Evolutionary conservation across 2,329 filamentous ascomycete genomes (phyloP).

Genomic region (Trichoderma breve): DNA sequence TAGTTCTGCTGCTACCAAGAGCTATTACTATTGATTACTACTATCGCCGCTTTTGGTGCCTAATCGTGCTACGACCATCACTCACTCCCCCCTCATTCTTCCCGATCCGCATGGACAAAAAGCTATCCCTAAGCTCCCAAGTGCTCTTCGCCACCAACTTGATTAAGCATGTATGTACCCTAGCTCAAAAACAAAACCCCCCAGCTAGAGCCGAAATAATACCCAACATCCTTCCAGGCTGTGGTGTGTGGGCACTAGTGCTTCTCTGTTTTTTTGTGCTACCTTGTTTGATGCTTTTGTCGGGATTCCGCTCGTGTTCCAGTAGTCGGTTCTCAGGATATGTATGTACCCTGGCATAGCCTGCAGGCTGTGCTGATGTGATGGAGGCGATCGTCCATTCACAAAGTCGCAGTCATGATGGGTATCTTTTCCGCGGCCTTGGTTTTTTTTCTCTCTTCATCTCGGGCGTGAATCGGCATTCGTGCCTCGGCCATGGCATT

Average conservation of each 20-base stretch:
- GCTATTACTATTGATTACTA: neutral
- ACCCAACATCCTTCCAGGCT: slow-evolving; percentile 2
- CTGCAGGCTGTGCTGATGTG: neutral
- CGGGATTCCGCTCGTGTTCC: neutral
- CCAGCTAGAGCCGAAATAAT: neutral
- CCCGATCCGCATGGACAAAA: neutral
- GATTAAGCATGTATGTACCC: neutral
- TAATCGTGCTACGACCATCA: neutral
- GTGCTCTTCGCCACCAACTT: neutral
- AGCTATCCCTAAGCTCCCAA: neutral
- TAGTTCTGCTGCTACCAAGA: neutral
- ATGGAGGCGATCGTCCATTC: neutral
- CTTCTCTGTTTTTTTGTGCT: neutral
- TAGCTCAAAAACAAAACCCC: neutral
- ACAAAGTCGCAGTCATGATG: neutral
- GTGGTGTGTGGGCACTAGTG: neutral
- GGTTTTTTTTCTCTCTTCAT: neutral
- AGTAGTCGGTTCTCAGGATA: neutral
- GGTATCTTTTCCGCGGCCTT: neutral
- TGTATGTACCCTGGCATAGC: neutral
- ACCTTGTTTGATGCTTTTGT: neutral
- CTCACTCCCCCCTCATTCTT: neutral
- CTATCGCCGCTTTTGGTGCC: neutral
- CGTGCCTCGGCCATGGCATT: neutral
- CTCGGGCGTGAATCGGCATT: neutral